Evolutionary conservation across 805 yeast species (phyloP).

Genomic region (Naumovozyma baii): DNA sequence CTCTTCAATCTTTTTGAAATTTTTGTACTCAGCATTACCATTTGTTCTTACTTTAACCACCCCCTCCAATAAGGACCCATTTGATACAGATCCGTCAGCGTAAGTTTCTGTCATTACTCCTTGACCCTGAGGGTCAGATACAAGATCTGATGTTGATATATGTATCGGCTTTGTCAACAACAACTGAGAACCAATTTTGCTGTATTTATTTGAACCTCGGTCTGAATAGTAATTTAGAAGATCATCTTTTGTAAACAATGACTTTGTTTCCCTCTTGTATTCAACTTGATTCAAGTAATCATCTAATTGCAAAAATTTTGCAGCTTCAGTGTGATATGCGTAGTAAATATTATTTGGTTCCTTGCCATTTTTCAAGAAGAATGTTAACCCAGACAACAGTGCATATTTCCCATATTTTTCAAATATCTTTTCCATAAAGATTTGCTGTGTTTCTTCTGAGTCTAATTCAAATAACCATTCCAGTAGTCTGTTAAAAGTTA

Average conservation of each 20-base stretch:
- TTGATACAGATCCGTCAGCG: background rate
- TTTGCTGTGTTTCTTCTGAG: slow-evolving; percentile 8
- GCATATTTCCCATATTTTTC: slow-evolving; percentile 21
- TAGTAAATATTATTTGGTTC: slow-evolving; percentile 19
- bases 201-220: slow-evolving; percentile 22
- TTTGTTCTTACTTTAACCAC: background rate
- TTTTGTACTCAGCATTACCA: slow-evolving; percentile 1
- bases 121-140: slow-evolving; percentile 11
- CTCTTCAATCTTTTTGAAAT: background rate
- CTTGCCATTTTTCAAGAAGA: slow-evolving; percentile 15
- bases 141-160: slow-evolving; percentile 19
- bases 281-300: slow-evolving; percentile 22
- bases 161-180: slow-evolving; percentile 14
- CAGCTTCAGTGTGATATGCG: slow-evolving; percentile 24
- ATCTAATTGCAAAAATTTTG: slow-evolving; percentile 18
- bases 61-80: background rate
- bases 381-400: slow-evolving; percentile 26
- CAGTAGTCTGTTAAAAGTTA: slow-evolving; percentile 16
- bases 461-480: slow-evolving; percentile 8
- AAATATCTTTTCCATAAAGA: slow-evolving; percentile 20
- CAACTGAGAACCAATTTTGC: slow-evolving; percentile 24
- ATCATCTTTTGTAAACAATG: slow-evolving; percentile 22
- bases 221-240: slow-evolving; percentile 27
- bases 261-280: slow-evolving; percentile 10
- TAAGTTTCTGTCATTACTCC: slow-evolving; percentile 3